These are phyloP conservation scores for Seiridium unicorne DNA, from an alignment of 2,329 filamentous ascomycete genomes.

Conservation along the genomic window DNA sequence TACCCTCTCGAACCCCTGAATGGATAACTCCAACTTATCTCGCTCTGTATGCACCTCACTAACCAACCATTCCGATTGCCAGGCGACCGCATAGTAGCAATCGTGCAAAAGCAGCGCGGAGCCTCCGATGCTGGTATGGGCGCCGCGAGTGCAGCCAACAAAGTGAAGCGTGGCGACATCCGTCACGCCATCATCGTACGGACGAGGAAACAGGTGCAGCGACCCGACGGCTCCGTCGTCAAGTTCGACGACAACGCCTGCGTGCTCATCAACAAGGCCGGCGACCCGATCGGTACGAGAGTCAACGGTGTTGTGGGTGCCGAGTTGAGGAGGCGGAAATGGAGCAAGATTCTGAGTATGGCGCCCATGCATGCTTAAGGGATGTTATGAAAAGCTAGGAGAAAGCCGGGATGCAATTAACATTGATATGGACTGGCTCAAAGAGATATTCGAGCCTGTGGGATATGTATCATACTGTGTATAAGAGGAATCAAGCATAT, in stretches of 20 bases:
- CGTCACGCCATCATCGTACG: slow-evolving; percentile 94
- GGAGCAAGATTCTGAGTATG: slow-evolving; percentile 97
- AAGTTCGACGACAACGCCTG: slow-evolving; percentile 98
- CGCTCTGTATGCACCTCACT: no score
- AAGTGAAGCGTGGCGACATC: slow-evolving; percentile 95
- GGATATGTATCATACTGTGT: slow-evolving; percentile 10
- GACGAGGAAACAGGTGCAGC: slow-evolving; percentile 81
- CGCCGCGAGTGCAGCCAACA: slow-evolving; percentile 74
- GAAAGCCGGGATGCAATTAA: neutral
- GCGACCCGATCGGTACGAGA: slow-evolving; percentile 90
- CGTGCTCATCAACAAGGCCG: slow-evolving; percentile 93
- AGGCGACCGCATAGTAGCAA: slow-evolving; percentile 97
- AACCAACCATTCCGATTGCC: neutral
- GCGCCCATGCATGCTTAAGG: slow-evolving; percentile 67
- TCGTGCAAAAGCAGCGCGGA: slow-evolving; percentile 94
- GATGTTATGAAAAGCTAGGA: slow-evolving; percentile 2
- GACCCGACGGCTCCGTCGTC: slow-evolving; percentile 85
- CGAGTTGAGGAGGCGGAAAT: slow-evolving; percentile 88
- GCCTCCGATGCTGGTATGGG: slow-evolving; percentile 70
- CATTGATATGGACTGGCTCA: no score
- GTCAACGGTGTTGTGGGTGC: slow-evolving; percentile 89
- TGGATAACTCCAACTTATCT: no score
- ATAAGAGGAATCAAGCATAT: slow-evolving; percentile 13
- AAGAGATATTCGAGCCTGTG: neutral
- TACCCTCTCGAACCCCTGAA: neutral